A percentile compares a stretch with the other conserved stretches of the same genome.
Conservation (phyloP, 2,329 filamentous ascomycete species). For the Colletotrichum musicola region DNA sequence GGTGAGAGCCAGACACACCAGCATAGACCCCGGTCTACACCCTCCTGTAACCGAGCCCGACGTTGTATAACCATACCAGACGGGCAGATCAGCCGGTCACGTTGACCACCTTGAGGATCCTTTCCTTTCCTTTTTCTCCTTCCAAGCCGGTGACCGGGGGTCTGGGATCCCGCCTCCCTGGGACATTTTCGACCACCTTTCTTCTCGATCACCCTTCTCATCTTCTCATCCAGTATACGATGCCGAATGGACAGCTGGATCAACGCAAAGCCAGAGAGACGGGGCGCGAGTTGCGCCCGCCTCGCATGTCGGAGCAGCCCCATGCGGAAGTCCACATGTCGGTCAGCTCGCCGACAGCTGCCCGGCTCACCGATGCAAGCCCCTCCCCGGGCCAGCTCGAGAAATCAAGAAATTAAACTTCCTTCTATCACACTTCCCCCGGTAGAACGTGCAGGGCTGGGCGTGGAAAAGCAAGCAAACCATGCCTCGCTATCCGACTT, state of each 20-base stretch:
- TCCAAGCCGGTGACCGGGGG: conserved; percentile 27
- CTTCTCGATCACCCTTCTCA: conserved; percentile 1
- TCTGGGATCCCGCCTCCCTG: conserved; percentile 18
- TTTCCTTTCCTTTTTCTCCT: background rate
- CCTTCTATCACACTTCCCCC: conserved; percentile 12
- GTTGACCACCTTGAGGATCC: conserved; percentile 15
- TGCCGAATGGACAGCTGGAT: conserved; percentile 1
- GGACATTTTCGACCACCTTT: background rate
- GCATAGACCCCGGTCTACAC: background rate
- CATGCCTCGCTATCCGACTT: conserved; percentile 3
- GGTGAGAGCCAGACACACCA: background rate
- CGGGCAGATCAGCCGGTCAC: conserved; percentile 32
- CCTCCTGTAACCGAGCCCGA: conserved; percentile 20
- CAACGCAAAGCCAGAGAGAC: conserved; percentile 11
- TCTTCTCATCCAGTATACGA: background rate
- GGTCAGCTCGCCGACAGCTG: conserved; percentile 22
- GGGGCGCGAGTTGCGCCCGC: conserved; percentile 16
- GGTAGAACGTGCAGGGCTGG: conserved; percentile 10
- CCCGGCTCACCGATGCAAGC: conserved; percentile 25
- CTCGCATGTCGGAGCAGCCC: conserved; percentile 25
- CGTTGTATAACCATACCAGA: conserved; percentile 26
- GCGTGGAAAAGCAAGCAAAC: conserved; percentile 18
- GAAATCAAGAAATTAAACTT: conserved; percentile 23
- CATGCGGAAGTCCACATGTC: conserved; percentile 25
- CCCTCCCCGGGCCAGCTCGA: background rate